These are phyloP conservation scores for Botrytis galanthina DNA, from an alignment of 2,329 filamentous ascomycete species.

Conservation along the genomic window DNA sequence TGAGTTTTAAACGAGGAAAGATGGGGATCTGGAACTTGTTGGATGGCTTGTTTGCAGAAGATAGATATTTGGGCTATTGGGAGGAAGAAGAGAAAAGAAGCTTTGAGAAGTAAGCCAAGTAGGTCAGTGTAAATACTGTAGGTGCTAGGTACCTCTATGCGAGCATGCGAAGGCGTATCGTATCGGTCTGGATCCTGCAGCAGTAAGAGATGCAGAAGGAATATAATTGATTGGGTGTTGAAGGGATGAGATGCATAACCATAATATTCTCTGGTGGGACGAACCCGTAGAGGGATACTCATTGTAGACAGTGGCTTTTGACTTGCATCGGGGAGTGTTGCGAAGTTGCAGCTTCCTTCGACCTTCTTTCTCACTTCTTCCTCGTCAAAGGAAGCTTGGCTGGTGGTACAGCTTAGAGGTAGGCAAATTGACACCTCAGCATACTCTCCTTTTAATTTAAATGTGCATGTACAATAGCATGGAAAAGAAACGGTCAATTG, in stretches of 20 bases:
- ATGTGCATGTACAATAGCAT: neutral
- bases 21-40: neutral
- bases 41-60: neutral
- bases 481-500: neutral
- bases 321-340: neutral
- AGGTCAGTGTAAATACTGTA: neutral
- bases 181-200: neutral
- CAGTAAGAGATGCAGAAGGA: slow-evolving; percentile 3
- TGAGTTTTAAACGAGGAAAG: neutral
- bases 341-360: slow-evolving; percentile 10
- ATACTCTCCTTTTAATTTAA: slow-evolving; percentile 1
- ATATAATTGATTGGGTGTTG: neutral
- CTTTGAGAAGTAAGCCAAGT: neutral
- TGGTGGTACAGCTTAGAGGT: neutral
- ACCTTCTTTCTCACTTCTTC: neutral
- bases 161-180: neutral
- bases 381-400: neutral
- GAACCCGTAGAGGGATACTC: neutral
- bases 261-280: neutral
- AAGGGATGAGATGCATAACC: neutral
- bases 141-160: neutral
- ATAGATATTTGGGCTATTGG: neutral
- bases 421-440: neutral
- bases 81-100: neutral
- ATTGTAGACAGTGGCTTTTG: neutral